A percentile compares a stretch with the other conserved stretches of the same genome.
phyloP scores from a whole-genome alignment of 345 rosid genomes.

The Sonneratia alba region DNA sequence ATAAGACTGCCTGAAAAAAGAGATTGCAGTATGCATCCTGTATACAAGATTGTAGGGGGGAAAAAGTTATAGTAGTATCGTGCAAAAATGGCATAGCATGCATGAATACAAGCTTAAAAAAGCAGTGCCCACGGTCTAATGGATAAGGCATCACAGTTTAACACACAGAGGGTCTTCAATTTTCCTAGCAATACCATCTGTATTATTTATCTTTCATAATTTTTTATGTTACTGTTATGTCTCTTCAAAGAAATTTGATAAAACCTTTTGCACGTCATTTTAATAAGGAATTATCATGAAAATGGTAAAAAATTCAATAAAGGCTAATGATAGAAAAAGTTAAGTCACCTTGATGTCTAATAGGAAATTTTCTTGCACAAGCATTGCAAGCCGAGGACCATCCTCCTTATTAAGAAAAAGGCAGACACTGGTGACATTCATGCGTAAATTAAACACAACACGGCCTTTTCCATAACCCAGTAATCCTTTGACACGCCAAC shows the following conservation, averaged over 20 bases:
- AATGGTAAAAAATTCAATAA: not conserved
- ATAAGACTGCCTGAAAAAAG: not conserved
- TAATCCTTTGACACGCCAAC: constrained; percentile 67
- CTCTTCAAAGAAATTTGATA: not conserved
- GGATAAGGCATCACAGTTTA: too few species aligned
- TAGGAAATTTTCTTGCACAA: constrained; percentile 86
- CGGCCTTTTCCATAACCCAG: constrained; percentile 94
- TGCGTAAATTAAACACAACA: constrained; percentile 71
- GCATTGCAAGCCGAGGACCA: constrained; percentile 89
- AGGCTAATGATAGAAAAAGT: not conserved
- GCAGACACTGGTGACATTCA: constrained; percentile 85
- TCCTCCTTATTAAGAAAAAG: constrained; percentile 95
- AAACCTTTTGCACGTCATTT: not conserved
- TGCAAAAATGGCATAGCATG: too few species aligned
- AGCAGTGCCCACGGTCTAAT: too few species aligned
- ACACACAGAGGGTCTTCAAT: too few species aligned
- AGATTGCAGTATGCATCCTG: not conserved
- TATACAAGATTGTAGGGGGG: not conserved
- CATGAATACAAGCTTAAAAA: too few species aligned
- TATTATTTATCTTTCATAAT: too few species aligned
- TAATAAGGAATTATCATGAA: not conserved
- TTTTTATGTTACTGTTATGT: too few species aligned
- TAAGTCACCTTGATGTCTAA: constrained; percentile 74
- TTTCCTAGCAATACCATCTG: too few species aligned
- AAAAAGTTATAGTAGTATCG: too few species aligned